A percentile compares a stretch with the other conserved stretches of the same genome.
These are phyloP conservation scores for Ophiobolus disseminans DNA, from an alignment of 2,329 filamentous ascomycete genomes.

Conservation along the genomic window DNA sequence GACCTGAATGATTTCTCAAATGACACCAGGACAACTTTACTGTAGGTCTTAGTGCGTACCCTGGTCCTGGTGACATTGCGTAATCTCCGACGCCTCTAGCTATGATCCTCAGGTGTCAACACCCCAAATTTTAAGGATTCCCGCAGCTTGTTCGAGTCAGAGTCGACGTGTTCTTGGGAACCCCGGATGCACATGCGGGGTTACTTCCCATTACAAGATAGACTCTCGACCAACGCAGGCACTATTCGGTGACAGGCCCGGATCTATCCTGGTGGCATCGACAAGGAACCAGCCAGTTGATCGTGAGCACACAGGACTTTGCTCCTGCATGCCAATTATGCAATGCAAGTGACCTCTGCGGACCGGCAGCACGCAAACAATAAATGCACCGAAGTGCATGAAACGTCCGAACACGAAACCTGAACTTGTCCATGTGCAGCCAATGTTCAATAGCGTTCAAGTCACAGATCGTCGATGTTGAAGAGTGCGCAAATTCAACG, in stretches of 20 bases:
- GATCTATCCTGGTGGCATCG: conserved; percentile 12
- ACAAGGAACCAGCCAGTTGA: conserved; percentile 7
- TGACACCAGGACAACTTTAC: no score
- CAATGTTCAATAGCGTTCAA: neutral
- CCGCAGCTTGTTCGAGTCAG: conserved; percentile 2
- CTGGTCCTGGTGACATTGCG: conserved; percentile 2
- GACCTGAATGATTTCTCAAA: neutral
- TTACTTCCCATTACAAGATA: conserved; percentile 13
- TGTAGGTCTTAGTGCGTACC: no score
- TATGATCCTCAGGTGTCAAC: neutral
- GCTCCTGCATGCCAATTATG: conserved; percentile 18
- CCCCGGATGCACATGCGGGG: conserved; percentile 15
- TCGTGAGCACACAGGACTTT: conserved; percentile 7
- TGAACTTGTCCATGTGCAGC: conserved; percentile 1
- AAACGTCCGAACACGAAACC: conserved; percentile 17
- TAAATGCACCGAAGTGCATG: conserved; percentile 20
- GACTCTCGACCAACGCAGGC: conserved; percentile 4
- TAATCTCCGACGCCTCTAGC: conserved; percentile 8
- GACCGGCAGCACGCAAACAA: conserved; percentile 26
- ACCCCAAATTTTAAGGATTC: conserved; percentile 1
- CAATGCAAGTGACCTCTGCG: conserved; percentile 21
- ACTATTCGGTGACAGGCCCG: conserved; percentile 8
- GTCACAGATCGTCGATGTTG: conserved; percentile 2
- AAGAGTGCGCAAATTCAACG: neutral
- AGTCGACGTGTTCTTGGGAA: conserved; percentile 1